Percentiles rank a stretch among this genome's conserved stretches.
These are phyloP conservation scores for Hippophae rhamnoides DNA, from an alignment of 306 rosid genomes.

Conservation along the genomic window DNA sequence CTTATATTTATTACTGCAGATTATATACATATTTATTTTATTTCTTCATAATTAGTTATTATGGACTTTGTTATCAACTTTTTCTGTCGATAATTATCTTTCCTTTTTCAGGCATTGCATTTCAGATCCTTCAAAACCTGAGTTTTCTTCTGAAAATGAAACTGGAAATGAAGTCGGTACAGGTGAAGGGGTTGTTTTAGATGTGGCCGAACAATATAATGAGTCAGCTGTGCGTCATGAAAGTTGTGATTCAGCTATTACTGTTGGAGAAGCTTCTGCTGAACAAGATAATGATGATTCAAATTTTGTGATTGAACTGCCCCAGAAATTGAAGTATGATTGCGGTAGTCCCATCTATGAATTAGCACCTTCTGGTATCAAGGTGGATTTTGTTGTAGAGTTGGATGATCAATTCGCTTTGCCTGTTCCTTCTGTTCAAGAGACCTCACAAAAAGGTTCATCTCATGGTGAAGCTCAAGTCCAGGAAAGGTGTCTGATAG, in stretches of 20 bases:
- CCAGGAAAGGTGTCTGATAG: slow-evolving; percentile 8
- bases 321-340: slow-evolving; percentile 23
- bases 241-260: slow-evolving; percentile 23
- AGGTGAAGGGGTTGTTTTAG: slow-evolving; percentile 13
- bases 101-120: slow-evolving; percentile 16
- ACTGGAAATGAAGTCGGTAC: background rate
- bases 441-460: slow-evolving; percentile 10
- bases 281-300: slow-evolving; percentile 32
- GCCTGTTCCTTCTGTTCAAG: background rate
- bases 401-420: background rate
- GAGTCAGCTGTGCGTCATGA: slow-evolving; percentile 27
- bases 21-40: background rate
- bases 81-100: slow-evolving; percentile 1
- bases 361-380: slow-evolving; percentile 5
- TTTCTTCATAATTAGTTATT: background rate
- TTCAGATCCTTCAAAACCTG: slow-evolving; percentile 5
- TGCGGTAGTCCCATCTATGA: slow-evolving; percentile 19
- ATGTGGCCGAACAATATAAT: slow-evolving; percentile 27
- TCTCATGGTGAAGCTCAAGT: slow-evolving; percentile 18
- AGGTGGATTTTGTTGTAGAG: background rate
- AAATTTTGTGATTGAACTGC: slow-evolving; percentile 37
- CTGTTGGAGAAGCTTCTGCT: slow-evolving; percentile 26
- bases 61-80: background rate
- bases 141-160: slow-evolving; percentile 7
- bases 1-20: too few species aligned